Evolutionary conservation across 2,329 filamentous ascomycete species (phyloP).

Genomic region (Leptosphaerulina australis): DNA sequence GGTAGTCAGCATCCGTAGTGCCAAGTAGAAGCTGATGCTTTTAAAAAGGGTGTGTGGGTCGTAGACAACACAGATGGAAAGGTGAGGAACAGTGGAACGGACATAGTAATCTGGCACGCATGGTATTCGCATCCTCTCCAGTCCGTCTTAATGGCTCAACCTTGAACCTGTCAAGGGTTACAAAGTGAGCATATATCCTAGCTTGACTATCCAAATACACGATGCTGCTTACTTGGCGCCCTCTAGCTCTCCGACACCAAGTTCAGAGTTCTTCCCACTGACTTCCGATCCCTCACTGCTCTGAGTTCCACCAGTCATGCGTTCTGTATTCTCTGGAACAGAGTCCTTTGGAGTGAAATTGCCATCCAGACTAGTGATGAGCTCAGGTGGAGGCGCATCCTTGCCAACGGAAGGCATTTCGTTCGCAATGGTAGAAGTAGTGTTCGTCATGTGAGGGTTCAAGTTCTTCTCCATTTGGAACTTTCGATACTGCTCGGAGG

Average conservation of each 20-base stretch:
- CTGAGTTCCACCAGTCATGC: conserved; percentile 69
- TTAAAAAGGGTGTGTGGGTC: background rate
- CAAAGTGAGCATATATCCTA: conserved; percentile 62
- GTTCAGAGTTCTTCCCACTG: conserved; percentile 35
- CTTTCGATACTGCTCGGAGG: conserved; percentile 60
- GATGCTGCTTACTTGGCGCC: conserved; percentile 51
- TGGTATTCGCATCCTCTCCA: conserved; percentile 84
- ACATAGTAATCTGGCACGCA: conserved; percentile 84
- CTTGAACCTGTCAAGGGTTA: conserved; percentile 72
- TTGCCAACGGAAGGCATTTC: conserved; percentile 66
- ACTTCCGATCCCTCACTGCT: conserved; percentile 50
- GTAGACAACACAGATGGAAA: background rate
- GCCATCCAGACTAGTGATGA: conserved; percentile 62
- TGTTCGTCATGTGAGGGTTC: conserved; percentile 69
- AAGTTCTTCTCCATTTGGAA: conserved; percentile 62
- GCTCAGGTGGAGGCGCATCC: conserved; percentile 64
- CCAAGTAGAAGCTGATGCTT: background rate
- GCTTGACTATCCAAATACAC: conserved; percentile 80
- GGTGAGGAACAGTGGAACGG: conserved; percentile 40
- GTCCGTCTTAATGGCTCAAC: conserved; percentile 86
- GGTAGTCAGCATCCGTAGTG: conserved; percentile 13
- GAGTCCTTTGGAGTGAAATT: conserved; percentile 65
- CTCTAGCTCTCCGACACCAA: conserved; percentile 43
- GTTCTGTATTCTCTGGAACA: conserved; percentile 66
- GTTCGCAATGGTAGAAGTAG: conserved; percentile 67